These are phyloP conservation scores for Oryza meyeriana DNA, from an alignment of 176 grass and related monocot species.

Conservation along the genomic window DNA sequence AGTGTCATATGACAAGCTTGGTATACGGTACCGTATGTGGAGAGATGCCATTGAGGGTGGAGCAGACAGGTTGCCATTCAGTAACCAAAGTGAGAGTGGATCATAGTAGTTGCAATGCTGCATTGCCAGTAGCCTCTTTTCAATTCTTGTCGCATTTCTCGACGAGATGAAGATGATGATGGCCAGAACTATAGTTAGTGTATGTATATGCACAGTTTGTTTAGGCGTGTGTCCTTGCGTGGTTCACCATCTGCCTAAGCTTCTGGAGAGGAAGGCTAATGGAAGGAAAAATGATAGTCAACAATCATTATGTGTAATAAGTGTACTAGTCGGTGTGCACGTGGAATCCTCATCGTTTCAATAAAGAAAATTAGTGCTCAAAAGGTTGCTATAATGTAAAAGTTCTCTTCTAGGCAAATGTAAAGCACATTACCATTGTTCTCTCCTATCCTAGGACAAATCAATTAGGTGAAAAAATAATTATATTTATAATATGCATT, in stretches of 20 bases:
- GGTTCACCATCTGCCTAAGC: background rate
- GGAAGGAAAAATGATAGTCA: background rate
- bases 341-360: no score
- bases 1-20: constrained; percentile 92
- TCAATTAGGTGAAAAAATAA: no score
- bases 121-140: constrained; percentile 29
- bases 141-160: constrained; percentile 27
- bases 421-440: no score
- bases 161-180: background rate
- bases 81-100: constrained; percentile 49
- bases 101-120: constrained; percentile 23
- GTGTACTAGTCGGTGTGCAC: constrained; percentile 11
- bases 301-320: constrained; percentile 18
- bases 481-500: no score
- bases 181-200: constrained; percentile 8
- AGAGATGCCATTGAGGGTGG: background rate
- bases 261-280: constrained; percentile 13
- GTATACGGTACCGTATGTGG: constrained; percentile 46
- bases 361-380: no score
- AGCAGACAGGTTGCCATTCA: constrained; percentile 5
- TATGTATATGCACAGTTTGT: constrained; percentile 16
- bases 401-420: no score
- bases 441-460: no score
- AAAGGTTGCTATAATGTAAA: no score
- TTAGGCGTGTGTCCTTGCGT: constrained; percentile 2